Percentiles rank a stretch among this genome's conserved stretches.
Conservation (phyloP, 2,329 filamentous ascomycete genomes). For the Fusarium paranaense region DNA sequence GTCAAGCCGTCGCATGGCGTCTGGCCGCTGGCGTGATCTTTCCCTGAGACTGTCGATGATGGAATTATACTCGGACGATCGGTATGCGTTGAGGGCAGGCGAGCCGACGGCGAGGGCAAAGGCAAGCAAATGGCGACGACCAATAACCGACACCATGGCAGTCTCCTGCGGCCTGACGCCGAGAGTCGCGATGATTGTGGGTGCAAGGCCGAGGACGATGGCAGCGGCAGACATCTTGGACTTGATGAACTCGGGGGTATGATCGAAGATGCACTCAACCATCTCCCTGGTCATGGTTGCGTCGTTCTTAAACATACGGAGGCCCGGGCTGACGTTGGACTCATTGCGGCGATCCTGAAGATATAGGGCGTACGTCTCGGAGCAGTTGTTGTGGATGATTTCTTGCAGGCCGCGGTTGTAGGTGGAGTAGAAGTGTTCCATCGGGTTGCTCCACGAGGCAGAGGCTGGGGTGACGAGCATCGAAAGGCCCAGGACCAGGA, state of each 20-base stretch:
- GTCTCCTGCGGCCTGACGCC: conserved; percentile 15
- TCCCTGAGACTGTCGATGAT: conserved; percentile 19
- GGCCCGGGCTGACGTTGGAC: neutral
- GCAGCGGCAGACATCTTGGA: conserved; percentile 23
- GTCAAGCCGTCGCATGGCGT: conserved; percentile 5
- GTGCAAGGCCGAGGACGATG: conserved; percentile 15
- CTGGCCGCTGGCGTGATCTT: neutral
- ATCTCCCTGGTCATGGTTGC: neutral
- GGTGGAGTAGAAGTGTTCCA: conserved; percentile 4
- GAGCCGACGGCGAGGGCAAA: conserved; percentile 18
- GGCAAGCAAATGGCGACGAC: conserved; percentile 14
- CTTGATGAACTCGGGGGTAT: conserved; percentile 18
- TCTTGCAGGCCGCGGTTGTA: conserved; percentile 8
- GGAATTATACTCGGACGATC: conserved; percentile 11
- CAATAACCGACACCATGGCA: conserved; percentile 12
- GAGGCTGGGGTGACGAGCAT: conserved; percentile 1
- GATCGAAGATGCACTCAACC: conserved; percentile 13
- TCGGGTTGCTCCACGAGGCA: conserved; percentile 2
- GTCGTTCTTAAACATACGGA: neutral
- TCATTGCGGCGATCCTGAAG: neutral
- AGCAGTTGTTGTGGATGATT: conserved; percentile 9
- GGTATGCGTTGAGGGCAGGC: conserved; percentile 19
- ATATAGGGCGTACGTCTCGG: conserved; percentile 1
- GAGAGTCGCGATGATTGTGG: conserved; percentile 17
- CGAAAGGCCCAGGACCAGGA: neutral